Evolutionary conservation across 306 rosid genomes (phyloP), one percentile per base, ranked within the genome.

Genomic region (Crotalaria pallida): DNA sequence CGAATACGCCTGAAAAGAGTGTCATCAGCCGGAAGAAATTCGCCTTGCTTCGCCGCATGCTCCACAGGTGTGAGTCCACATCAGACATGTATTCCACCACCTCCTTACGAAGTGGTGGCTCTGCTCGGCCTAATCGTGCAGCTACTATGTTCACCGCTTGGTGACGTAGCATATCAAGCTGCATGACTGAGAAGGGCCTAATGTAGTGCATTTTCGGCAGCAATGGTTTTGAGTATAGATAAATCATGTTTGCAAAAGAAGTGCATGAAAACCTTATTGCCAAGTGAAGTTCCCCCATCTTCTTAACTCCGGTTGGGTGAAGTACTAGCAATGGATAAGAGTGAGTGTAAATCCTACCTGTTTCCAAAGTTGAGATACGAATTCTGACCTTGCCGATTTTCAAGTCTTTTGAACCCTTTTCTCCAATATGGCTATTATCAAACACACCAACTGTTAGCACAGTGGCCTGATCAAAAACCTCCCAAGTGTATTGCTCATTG

Each of bases 401-500:
- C 73, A 80, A 31, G 73, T 80, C 84, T 22, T 76, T 73, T 34
- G 73, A 34, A 69, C 74, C 56, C 50, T 41, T 65, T 55, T 80
- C 87, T 1, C 80, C 71, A 1, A 83, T 56, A 13, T 80, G 87
- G 51, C 69, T 34, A 22, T 83, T 83, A 74, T 83, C 87, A 68
- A 83, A 83, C 3, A 79, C 84, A 65, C 80, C 87, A 3, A 83
- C 74, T 10, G 87, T 80, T 2, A 83, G 79, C 6, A 83, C 87
- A 2, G 84, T 80, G 4, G 84, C 72, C 1, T 78, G 82, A 73
- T 83, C 87, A 69, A 75, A 83, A 17, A 83, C 87, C 61, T 83
- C 87, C 87, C 87, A 83, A 47, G 79, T 83, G 61, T 83, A 83
- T 60, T 83, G 84, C 68, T 83, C 87, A 2, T 83, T 83, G 77